Conservation (phyloP, 345 rosid species). For the Ricinus communis region DNA sequence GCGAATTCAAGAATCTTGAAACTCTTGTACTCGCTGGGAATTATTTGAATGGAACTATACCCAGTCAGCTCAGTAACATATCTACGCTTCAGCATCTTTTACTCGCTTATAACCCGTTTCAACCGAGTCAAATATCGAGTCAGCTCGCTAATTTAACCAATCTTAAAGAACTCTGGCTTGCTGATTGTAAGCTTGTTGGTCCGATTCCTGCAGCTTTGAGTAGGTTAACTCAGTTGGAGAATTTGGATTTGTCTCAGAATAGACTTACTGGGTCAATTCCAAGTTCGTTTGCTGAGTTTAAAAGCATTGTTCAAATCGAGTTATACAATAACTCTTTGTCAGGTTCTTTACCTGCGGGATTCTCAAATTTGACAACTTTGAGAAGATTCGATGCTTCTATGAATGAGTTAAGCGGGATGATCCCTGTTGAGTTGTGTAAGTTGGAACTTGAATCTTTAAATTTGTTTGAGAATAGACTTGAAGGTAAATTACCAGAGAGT, state of each 20-base stretch:
- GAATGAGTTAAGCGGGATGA: constrained; percentile 59
- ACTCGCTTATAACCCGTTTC: constrained; percentile 63
- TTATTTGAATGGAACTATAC: constrained; percentile 50
- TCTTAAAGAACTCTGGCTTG: constrained; percentile 61
- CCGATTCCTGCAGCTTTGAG: constrained; percentile 49
- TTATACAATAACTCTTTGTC: constrained; percentile 66
- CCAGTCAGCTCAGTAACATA: constrained; percentile 55
- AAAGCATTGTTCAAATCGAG: constrained; percentile 59
- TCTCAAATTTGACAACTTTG: constrained; percentile 52
- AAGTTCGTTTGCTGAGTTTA: constrained; percentile 48
- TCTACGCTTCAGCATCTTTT: constrained; percentile 50
- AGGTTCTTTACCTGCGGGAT: constrained; percentile 53
- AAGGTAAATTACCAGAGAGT: constrained; percentile 64
- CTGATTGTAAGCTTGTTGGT: constrained; percentile 50
- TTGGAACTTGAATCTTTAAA: constrained; percentile 62
- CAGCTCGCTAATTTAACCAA: constrained; percentile 54
- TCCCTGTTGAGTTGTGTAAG: constrained; percentile 59
- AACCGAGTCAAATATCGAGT: constrained; percentile 48
- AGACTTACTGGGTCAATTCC: constrained; percentile 67
- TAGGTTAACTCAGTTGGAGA: constrained; percentile 36
- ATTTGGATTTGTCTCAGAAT: constrained; percentile 56
- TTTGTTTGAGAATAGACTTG: constrained; percentile 62
- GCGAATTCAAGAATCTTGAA: constrained; percentile 49
- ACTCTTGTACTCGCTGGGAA: constrained; percentile 41
- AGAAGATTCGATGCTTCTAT: constrained; percentile 60